Evolutionary conservation across 2,329 filamentous ascomycete genomes (phyloP), one percentile per base, ranked within the genome.

Genomic region (Cytospora schulzeri): DNA sequence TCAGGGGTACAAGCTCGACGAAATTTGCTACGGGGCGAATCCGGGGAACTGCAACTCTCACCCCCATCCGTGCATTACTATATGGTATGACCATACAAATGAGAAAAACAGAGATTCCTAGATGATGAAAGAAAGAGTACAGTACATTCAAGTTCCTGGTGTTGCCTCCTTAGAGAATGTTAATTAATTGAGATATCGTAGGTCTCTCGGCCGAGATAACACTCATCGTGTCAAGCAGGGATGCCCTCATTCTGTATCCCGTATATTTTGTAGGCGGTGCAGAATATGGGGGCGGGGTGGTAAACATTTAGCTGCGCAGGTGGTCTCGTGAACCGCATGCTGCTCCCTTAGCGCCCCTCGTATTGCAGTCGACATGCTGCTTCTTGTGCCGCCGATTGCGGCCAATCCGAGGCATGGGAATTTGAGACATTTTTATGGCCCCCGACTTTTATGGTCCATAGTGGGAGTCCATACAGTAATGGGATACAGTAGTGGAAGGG

Each of bases 291-390:
- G 33, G 2, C 9, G 33, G 33, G 11, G 12, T 35, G 31, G 31
- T 2, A 33, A 33, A 33, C 31, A 33, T n/a, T n/a, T n/a, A 15
- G 19, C n/a, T 6, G 19, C n/a, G 41, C n/a, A n/a, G 35, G 8
- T 41, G 38, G 38, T 48, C n/a, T 48, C 19, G 41, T 48, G 41
- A 57, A 53, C 50, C 38, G 51, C 59, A 54, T 57, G 56, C 57
- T 66, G 60, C 54, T 35, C 33, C n/a, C 50, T 38, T 66, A 66
- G 65, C 62, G 65, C 22, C 62, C 33, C 51, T 66, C 65, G 65
- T 66, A 66, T 66, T 62, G 41, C 54, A 50, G 35, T 28, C 51
- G 57, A 52, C 54, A 57, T 28, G 58, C 62, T 53, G 61, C 45
- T 55, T 35, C 50, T 53, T 57, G 31, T 56, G 52, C 52, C 52